phyloP scores from a whole-genome alignment of 83 land plant species.

The Larix sibirica region DNA sequence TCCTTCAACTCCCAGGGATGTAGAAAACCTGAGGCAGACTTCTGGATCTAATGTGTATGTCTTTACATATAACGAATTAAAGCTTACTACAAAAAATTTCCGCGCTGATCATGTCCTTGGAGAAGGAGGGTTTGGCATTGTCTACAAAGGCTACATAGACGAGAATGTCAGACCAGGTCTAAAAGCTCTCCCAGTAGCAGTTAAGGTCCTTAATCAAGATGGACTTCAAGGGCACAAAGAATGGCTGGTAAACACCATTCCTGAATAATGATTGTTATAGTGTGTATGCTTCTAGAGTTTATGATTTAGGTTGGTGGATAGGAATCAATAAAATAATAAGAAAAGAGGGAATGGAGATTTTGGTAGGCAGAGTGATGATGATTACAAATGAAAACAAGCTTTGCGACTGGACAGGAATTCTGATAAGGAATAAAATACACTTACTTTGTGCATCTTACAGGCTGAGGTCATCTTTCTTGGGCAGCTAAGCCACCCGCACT shows the following conservation, averaged over 20 bases:
- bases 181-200: conserved; percentile 52
- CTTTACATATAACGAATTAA: conserved; percentile 75
- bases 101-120: conserved; percentile 68
- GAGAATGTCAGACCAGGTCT: conserved; percentile 65
- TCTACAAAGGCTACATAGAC: conserved; percentile 76
- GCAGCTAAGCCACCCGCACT: conserved; percentile 66
- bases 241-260: conserved; percentile 74
- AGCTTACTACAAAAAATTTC: conserved; percentile 61
- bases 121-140: conserved; percentile 81
- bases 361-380: not conserved
- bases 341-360: not conserved
- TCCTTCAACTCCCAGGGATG: conserved; percentile 25
- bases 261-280: not conserved
- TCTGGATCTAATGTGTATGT: conserved; percentile 42
- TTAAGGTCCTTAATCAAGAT: conserved; percentile 71
- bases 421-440: conserved; percentile 3
- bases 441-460: conserved; percentile 37
- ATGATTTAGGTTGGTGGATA: not conserved
- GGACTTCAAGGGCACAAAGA: conserved; percentile 79
- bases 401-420: not conserved
- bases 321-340: not conserved
- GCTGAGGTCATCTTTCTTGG: conserved; percentile 77
- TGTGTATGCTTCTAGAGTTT: not conserved
- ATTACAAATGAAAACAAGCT: not conserved
- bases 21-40: conserved; percentile 47